phyloP scores from a whole-genome alignment of 2,329 filamentous ascomycete species.

The Fusarium longipes region DNA sequence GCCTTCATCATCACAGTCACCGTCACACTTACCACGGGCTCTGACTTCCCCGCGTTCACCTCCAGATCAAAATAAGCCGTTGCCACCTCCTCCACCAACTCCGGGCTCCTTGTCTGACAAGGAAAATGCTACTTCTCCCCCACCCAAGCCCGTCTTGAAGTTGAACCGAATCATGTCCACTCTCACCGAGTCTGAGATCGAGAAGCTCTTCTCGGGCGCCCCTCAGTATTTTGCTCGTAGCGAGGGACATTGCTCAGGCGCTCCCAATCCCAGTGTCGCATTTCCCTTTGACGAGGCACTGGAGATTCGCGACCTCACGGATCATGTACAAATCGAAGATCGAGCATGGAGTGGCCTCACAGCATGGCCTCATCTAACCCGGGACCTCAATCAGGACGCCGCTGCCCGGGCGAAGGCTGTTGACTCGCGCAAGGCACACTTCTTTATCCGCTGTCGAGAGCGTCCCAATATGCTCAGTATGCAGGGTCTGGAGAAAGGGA shows the following conservation, averaged over 20 bases:
- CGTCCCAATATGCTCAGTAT: slow-evolving; percentile 78
- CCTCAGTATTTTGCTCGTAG: slow-evolving; percentile 75
- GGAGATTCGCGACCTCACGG: slow-evolving; percentile 70
- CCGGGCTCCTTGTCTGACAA: slow-evolving; percentile 52
- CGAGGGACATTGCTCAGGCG: slow-evolving; percentile 68
- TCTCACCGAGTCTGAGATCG: slow-evolving; percentile 69
- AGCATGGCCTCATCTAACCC: slow-evolving; percentile 71
- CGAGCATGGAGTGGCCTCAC: slow-evolving; percentile 72
- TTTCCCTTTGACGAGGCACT: slow-evolving; percentile 75
- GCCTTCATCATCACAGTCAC: slow-evolving; percentile 41
- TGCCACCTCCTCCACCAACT: slow-evolving; percentile 63
- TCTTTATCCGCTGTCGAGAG: slow-evolving; percentile 69
- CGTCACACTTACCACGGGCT: slow-evolving; percentile 42
- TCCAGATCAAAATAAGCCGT: slow-evolving; percentile 65
- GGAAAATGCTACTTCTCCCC: slow-evolving; percentile 41
- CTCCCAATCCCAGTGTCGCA: slow-evolving; percentile 71
- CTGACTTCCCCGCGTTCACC: slow-evolving; percentile 53
- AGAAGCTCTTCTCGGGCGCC: slow-evolving; percentile 79
- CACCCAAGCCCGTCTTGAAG: slow-evolving; percentile 60
- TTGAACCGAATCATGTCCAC: slow-evolving; percentile 69
- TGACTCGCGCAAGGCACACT: slow-evolving; percentile 64
- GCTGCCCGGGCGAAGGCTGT: slow-evolving; percentile 56
- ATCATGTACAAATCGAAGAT: slow-evolving; percentile 72
- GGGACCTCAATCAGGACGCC: slow-evolving; percentile 60
- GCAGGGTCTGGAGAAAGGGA: slow-evolving; percentile 77